A percentile compares a stretch with the other conserved stretches of the same genome.
Conservation (phyloP, 805 yeast species). For the Wickerhamomyces xylosicus region DNA sequence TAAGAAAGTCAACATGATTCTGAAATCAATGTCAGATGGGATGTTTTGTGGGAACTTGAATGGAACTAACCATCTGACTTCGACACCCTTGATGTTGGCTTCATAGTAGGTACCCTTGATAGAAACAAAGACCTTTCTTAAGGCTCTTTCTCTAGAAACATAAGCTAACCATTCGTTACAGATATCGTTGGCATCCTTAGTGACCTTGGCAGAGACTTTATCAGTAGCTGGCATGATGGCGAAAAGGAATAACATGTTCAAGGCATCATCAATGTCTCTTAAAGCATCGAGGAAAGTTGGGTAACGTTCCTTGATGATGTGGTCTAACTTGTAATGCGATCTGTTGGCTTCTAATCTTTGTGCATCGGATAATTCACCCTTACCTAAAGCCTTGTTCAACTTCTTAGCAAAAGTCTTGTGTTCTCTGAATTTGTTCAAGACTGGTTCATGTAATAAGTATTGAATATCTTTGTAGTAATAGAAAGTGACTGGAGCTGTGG, state of each 20-base stretch:
- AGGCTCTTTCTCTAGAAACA: slow-evolving; percentile 71
- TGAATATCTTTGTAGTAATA: slow-evolving; percentile 92
- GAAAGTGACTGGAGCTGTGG: slow-evolving; percentile 93
- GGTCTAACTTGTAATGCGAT: slow-evolving; percentile 80
- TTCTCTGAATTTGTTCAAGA: slow-evolving; percentile 82
- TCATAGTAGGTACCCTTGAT: slow-evolving; percentile 96
- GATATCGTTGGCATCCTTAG: slow-evolving; percentile 78
- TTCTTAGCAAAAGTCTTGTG: slow-evolving; percentile 92
- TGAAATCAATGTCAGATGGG: slow-evolving; percentile 89
- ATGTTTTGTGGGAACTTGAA: slow-evolving; percentile 94
- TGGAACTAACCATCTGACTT: slow-evolving; percentile 92
- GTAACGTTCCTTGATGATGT: slow-evolving; percentile 88
- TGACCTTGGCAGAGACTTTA: slow-evolving; percentile 65
- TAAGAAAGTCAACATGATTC: slow-evolving; percentile 92
- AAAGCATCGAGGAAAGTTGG: slow-evolving; percentile 89
- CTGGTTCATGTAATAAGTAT: slow-evolving; percentile 91
- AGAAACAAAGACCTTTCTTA: slow-evolving; percentile 87
- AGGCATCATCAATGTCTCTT: slow-evolving; percentile 90
- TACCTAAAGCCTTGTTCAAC: slow-evolving; percentile 79
- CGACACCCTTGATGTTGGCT: slow-evolving; percentile 85
- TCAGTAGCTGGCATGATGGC: slow-evolving; percentile 93
- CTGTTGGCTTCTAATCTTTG: slow-evolving; percentile 71
- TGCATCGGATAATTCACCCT: slow-evolving; percentile 87
- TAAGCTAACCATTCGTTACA: slow-evolving; percentile 95
- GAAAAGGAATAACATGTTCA: slow-evolving; percentile 89